These are phyloP conservation scores for Psilocybe azurescens DNA, from an alignment of 768 basidiomycete genomes.

Conservation along the genomic window DNA sequence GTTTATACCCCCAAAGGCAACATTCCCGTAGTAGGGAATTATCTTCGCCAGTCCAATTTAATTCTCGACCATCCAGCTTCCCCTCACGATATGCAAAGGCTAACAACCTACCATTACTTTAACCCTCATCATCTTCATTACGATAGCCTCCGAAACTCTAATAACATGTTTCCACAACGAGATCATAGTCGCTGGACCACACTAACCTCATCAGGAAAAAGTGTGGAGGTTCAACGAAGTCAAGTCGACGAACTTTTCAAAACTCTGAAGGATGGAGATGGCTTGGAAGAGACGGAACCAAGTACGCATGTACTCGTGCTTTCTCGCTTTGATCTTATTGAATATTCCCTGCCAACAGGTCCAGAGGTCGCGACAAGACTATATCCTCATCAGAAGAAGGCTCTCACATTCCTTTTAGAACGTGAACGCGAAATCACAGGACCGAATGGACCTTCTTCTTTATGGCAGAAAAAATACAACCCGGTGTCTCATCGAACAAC, in stretches of 20 bases:
- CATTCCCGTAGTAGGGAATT: slow-evolving; percentile 80
- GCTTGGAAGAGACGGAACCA: slow-evolving; percentile 85
- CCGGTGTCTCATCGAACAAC: slow-evolving; percentile 46
- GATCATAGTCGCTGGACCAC: slow-evolving; percentile 61
- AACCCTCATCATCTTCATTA: slow-evolving; percentile 91
- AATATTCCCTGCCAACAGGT: slow-evolving; percentile 40
- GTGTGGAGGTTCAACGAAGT: slow-evolving; percentile 88
- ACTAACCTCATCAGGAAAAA: slow-evolving; percentile 63
- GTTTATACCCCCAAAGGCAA: slow-evolving; percentile 96
- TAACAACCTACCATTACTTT: slow-evolving; percentile 70
- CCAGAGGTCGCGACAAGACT: slow-evolving; percentile 81
- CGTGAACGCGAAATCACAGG: slow-evolving; percentile 73
- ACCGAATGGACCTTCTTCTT: slow-evolving; percentile 66
- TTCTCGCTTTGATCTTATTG: slow-evolving; percentile 15
- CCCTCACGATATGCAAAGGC: slow-evolving; percentile 64
- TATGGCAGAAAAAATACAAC: slow-evolving; percentile 70
- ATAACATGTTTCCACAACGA: slow-evolving; percentile 41
- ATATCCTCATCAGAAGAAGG: slow-evolving; percentile 99
- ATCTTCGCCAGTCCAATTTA: slow-evolving; percentile 69
- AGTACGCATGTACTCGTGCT: slow-evolving; percentile 49
- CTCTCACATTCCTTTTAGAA: slow-evolving; percentile 92
- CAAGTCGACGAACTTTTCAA: slow-evolving; percentile 96
- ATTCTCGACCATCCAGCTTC: slow-evolving; percentile 82
- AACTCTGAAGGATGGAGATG: slow-evolving; percentile 85
- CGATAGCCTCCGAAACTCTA: slow-evolving; percentile 58